These are phyloP conservation scores for Fusarium odoratissimum DNA, from an alignment of 2,329 filamentous ascomycete species.

Conservation along the genomic window DNA sequence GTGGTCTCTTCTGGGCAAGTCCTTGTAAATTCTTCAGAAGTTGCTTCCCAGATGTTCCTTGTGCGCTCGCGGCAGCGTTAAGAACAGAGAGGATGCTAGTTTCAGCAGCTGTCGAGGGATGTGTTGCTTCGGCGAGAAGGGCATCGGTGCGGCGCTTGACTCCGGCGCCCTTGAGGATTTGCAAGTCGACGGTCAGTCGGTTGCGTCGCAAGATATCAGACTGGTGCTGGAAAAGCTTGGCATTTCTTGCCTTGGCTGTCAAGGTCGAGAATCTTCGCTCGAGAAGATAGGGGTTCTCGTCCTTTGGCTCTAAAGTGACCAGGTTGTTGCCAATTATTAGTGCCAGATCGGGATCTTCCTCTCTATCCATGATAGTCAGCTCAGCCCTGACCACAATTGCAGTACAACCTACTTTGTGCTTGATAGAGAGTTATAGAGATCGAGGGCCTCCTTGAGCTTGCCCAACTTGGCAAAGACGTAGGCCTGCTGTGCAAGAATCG, in stretches of 20 bases:
- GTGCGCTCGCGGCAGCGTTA: slow-evolving; percentile 78
- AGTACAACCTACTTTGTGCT: slow-evolving; percentile 65
- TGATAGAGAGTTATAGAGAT: slow-evolving; percentile 71
- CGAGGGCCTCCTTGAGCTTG: slow-evolving; percentile 72
- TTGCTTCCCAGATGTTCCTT: slow-evolving; percentile 71
- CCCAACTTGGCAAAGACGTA: slow-evolving; percentile 77
- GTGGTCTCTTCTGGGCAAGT: slow-evolving; percentile 77
- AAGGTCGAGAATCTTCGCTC: slow-evolving; percentile 70
- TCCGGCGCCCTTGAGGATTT: slow-evolving; percentile 75
- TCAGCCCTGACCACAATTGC: not conserved
- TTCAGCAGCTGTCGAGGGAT: slow-evolving; percentile 48
- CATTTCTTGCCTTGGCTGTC: slow-evolving; percentile 63
- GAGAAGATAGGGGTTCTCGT: slow-evolving; percentile 74
- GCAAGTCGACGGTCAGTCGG: slow-evolving; percentile 71
- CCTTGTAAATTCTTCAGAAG: slow-evolving; percentile 77
- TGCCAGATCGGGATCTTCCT: slow-evolving; percentile 74
- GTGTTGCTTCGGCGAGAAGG: slow-evolving; percentile 48
- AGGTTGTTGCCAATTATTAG: slow-evolving; percentile 75
- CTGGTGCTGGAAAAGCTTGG: slow-evolving; percentile 80
- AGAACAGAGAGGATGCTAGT: slow-evolving; percentile 60
- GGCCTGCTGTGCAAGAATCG: slow-evolving; percentile 81
- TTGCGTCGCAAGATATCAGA: slow-evolving; percentile 67
- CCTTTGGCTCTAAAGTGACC: slow-evolving; percentile 54
- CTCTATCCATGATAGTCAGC: slow-evolving; percentile 56
- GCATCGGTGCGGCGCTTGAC: slow-evolving; percentile 62